These are phyloP conservation scores for Colletotrichum spaethianum DNA, from an alignment of 2,329 filamentous ascomycete genomes.

Conservation along the genomic window DNA sequence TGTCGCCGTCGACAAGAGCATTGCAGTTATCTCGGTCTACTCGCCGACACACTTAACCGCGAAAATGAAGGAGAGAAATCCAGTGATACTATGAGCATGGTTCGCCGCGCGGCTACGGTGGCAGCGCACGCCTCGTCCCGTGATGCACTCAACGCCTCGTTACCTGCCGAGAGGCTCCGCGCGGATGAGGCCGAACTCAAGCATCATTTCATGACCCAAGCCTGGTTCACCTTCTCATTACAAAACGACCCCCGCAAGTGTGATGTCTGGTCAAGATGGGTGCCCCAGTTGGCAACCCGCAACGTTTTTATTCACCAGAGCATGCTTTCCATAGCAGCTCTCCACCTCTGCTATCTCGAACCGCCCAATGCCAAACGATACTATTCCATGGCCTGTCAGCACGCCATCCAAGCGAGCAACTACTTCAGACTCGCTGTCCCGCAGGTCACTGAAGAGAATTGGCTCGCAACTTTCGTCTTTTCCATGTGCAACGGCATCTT, in stretches of 20 bases:
- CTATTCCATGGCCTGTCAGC: constrained; percentile 41
- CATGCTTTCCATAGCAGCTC: constrained; percentile 41
- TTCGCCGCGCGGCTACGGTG: constrained; percentile 38
- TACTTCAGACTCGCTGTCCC: constrained; percentile 39
- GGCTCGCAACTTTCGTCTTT: constrained; percentile 39
- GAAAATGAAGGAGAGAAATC: constrained; percentile 31
- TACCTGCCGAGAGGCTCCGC: constrained; percentile 38
- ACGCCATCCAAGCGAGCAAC: constrained; percentile 41
- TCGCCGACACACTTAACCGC: constrained; percentile 40
- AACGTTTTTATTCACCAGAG: constrained; percentile 40
- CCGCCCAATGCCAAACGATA: constrained; percentile 39
- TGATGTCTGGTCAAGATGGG: constrained; percentile 42
- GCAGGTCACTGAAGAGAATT: constrained; percentile 40
- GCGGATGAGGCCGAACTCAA: constrained; percentile 42
- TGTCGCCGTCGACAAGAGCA: constrained; percentile 39
- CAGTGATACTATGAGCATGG: constrained; percentile 32
- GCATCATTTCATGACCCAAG: constrained; percentile 41
- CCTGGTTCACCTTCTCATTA: constrained; percentile 41
- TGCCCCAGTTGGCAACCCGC: constrained; percentile 39
- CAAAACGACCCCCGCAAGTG: constrained; percentile 36
- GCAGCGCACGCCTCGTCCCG: constrained; percentile 39
- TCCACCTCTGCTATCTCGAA: constrained; percentile 41
- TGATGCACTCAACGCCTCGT: constrained; percentile 33
- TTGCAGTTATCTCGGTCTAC: constrained; percentile 41
- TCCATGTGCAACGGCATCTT: constrained; percentile 42